These are phyloP conservation scores for Diaporthe sp. DNA, from an alignment of 2,329 filamentous ascomycete genomes.

Conservation along the genomic window DNA sequence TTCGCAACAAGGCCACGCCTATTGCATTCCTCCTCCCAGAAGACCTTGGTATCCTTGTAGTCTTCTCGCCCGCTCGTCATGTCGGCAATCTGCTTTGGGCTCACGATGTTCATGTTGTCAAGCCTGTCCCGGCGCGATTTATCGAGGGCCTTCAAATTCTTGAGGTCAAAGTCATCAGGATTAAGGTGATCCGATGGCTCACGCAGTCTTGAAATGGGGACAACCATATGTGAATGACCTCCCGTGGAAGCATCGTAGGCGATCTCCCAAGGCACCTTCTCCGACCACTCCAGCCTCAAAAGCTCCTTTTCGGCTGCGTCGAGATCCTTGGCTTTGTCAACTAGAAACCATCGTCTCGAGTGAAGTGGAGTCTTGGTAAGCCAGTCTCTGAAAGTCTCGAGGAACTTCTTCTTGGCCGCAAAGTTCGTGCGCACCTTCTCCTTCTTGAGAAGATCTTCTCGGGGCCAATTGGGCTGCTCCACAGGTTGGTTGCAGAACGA, in stretches of 20 bases:
- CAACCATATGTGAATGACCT: background rate
- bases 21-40: conserved; percentile 39
- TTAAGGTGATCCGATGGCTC: background rate
- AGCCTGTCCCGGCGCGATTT: background rate
- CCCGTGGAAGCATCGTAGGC: background rate
- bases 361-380: conserved; percentile 38
- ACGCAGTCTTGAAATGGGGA: conserved; percentile 29
- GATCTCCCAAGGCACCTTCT: conserved; percentile 37
- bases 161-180: background rate
- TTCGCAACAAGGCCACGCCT: conserved; percentile 35
- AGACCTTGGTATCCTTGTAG: conserved; percentile 24
- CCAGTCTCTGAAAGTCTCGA: conserved; percentile 9
- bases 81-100: background rate
- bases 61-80: background rate
- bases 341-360: conserved; percentile 35
- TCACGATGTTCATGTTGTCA: background rate
- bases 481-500: background rate
- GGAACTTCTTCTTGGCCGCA: background rate
- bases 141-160: background rate
- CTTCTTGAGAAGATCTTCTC: background rate
- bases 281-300: conserved; percentile 34
- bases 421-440: background rate
- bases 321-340: background rate
- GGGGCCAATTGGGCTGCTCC: background rate
- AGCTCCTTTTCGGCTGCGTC: conserved; percentile 3